phyloP scores from a whole-genome alignment of 2,329 filamentous ascomycete genomes.

The Parasarocladium wereldwijsianum region DNA sequence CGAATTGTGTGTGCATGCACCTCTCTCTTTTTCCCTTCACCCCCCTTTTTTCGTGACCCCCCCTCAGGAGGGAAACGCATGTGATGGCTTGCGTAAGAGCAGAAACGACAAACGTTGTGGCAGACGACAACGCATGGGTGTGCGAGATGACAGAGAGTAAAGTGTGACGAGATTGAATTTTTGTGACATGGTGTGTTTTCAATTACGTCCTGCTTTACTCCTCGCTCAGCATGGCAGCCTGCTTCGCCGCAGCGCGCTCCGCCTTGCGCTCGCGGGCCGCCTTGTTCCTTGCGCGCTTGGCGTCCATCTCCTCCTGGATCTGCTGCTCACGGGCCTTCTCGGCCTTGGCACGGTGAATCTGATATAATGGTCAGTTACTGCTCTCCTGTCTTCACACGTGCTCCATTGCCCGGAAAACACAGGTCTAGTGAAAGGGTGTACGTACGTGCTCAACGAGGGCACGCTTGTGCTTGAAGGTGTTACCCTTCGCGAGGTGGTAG shows the following conservation, averaged over 20 bases:
- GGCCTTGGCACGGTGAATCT: constrained; percentile 99
- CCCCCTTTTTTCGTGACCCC: too few species aligned
- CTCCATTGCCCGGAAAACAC: constrained; percentile 2
- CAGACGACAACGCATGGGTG: too few species aligned
- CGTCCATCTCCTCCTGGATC: constrained; percentile 99
- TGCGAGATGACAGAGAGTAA: too few species aligned
- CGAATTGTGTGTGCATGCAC: too few species aligned
- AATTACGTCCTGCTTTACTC: too few species aligned
- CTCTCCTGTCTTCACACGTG: background rate
- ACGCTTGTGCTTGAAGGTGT: constrained; percentile 99
- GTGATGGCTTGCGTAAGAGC: too few species aligned
- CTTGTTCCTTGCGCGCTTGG: constrained; percentile 99
- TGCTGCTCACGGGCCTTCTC: constrained; percentile 93
- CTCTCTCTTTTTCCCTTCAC: too few species aligned
- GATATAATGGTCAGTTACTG: constrained; percentile 6
- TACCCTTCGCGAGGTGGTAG: constrained; percentile 99
- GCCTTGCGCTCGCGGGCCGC: constrained; percentile 96
- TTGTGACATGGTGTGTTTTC: constrained; percentile 36
- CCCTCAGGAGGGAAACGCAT: constrained; percentile 34
- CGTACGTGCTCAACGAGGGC: constrained; percentile 99
- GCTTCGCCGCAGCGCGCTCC: constrained; percentile 85
- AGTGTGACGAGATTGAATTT: too few species aligned
- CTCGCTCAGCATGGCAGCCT: constrained; percentile 68
- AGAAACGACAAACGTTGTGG: too few species aligned
- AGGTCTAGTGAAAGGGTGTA: constrained; percentile 22